A percentile compares a stretch with the other conserved stretches of the same genome.
phyloP scores from a whole-genome alignment of 129 eudicot genomes.

The Escallonia rubra region DNA sequence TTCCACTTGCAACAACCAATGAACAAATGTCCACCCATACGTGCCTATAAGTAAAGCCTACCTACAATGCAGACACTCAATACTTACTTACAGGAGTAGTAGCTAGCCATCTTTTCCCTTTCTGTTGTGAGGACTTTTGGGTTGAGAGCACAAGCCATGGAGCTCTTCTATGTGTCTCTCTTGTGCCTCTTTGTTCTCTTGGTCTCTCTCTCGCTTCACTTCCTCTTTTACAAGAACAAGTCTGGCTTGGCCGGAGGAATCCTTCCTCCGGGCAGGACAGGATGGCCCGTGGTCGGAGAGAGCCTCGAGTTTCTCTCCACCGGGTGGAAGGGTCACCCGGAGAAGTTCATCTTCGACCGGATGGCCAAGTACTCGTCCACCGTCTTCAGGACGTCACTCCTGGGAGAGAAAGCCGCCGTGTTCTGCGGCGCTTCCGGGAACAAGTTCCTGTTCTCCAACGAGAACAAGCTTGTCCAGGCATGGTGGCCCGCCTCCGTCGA shows the following conservation, averaged over 20 bases:
- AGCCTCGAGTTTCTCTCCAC: constrained; percentile 68
- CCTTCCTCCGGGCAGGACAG: constrained; percentile 70
- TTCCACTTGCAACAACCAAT: no score
- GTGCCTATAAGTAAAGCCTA: no score
- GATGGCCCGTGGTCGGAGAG: constrained; percentile 83
- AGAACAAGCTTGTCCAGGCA: constrained; percentile 68
- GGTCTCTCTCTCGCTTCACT: constrained; percentile 40
- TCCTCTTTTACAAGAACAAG: constrained; percentile 42
- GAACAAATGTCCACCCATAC: no score
- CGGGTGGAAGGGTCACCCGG: constrained; percentile 78
- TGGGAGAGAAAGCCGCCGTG: constrained; percentile 55
- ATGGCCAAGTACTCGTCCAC: constrained; percentile 52
- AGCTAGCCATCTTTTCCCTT: no score
- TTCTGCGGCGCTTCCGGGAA: constrained; percentile 69
- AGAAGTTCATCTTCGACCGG: constrained; percentile 73
- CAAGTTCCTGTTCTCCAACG: constrained; percentile 78
- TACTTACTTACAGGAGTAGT: no score
- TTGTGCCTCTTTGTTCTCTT: constrained; percentile 40
- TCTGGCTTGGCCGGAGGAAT: not conserved
- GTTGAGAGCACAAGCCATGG: constrained; percentile 20
- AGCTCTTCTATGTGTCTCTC: constrained; percentile 48
- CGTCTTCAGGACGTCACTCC: constrained; percentile 57
- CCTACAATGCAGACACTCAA: no score
- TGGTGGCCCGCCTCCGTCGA: constrained; percentile 89
- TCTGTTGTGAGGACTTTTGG: no score